Percentiles rank a stretch among this genome's conserved stretches.
These are phyloP conservation scores for Kernera saxatilis DNA, from an alignment of 345 rosid genomes.

Conservation along the genomic window DNA sequence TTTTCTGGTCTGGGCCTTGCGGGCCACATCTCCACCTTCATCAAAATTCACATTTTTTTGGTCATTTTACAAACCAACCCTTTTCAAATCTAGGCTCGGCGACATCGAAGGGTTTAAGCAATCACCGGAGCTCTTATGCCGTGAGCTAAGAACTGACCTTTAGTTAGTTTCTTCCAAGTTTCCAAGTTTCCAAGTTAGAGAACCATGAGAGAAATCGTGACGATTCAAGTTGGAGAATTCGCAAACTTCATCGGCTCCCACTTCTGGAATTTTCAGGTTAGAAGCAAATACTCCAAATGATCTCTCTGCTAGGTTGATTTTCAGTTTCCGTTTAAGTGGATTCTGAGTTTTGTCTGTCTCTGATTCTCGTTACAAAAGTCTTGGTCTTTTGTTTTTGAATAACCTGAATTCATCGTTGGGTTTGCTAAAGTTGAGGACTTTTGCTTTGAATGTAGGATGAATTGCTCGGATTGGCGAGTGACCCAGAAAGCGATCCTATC, in stretches of 20 bases:
- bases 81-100: background rate
- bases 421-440: background rate
- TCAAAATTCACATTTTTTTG: background rate
- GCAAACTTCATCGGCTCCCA: constrained; percentile 96
- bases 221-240: constrained; percentile 76
- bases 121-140: constrained; percentile 1
- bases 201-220: constrained; percentile 77
- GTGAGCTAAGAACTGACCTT: background rate
- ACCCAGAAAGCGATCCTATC: constrained; percentile 56
- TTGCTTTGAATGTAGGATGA: constrained; percentile 57
- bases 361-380: background rate
- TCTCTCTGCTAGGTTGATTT: background rate
- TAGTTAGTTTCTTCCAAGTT: background rate
- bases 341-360: background rate
- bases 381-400: background rate
- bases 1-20: constrained; percentile 23
- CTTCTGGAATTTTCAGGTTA: constrained; percentile 97
- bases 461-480: constrained; percentile 73
- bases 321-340: background rate
- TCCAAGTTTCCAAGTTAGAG: background rate
- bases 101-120: constrained; percentile 25
- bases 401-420: background rate
- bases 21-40: constrained; percentile 4
- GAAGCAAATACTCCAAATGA: background rate
- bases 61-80: background rate